These are phyloP conservation scores for Mortierella alpina DNA, from an alignment of 192 early-diverging fungal genomes.

Conservation along the genomic window DNA sequence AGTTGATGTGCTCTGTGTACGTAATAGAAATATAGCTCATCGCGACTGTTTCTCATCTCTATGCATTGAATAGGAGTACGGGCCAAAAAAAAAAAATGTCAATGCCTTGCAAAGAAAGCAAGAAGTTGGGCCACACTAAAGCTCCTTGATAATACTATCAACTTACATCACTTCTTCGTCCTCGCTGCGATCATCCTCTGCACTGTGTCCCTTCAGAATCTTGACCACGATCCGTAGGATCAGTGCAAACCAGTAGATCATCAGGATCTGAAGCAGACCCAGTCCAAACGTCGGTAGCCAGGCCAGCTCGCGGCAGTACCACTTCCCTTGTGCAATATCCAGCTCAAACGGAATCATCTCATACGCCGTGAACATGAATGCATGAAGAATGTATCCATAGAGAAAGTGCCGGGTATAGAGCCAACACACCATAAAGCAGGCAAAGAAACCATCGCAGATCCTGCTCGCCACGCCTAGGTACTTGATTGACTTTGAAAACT, in stretches of 20 bases:
- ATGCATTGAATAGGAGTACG: neutral
- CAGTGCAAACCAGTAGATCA: slow-evolving; percentile 78
- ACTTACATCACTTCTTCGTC: slow-evolving; percentile 61
- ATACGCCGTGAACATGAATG: slow-evolving; percentile 66
- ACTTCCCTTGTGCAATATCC: slow-evolving; percentile 63
- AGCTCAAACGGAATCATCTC: slow-evolving; percentile 61
- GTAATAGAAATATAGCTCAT: neutral
- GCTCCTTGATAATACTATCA: neutral
- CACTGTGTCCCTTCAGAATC: slow-evolving; percentile 63
- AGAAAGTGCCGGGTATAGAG: slow-evolving; percentile 79
- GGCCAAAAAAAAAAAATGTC: neutral
- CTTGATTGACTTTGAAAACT: slow-evolving; percentile 81
- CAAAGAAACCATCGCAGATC: slow-evolving; percentile 72
- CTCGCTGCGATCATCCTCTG: slow-evolving; percentile 76
- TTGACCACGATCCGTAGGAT: slow-evolving; percentile 72
- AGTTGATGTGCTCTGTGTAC: neutral
- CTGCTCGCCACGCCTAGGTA: slow-evolving; percentile 68
- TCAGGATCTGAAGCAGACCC: slow-evolving; percentile 64
- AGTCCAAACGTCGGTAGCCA: slow-evolving; percentile 59
- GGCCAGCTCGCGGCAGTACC: slow-evolving; percentile 52
- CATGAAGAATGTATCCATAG: slow-evolving; percentile 72
- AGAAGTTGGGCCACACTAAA: neutral
- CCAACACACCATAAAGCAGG: slow-evolving; percentile 77
- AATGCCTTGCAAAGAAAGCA: neutral
- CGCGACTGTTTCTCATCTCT: neutral